phyloP scores from a whole-genome alignment of 2,329 filamentous ascomycete genomes.

The Westerdykella aurantiaca region DNA sequence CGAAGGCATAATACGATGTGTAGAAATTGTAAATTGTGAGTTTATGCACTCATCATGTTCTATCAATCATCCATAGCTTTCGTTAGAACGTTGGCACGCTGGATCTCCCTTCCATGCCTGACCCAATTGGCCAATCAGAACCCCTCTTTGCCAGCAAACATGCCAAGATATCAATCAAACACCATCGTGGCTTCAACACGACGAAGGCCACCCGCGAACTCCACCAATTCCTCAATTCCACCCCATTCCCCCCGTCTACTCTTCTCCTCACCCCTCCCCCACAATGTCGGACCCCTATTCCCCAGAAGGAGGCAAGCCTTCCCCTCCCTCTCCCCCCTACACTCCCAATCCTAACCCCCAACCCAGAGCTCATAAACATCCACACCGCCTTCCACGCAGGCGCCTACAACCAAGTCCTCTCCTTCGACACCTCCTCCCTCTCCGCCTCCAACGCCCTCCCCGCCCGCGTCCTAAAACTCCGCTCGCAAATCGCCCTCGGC shows the following conservation, averaged over 20 bases:
- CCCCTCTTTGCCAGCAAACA: slow-evolving; percentile 14
- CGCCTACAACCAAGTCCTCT: slow-evolving; percentile 79
- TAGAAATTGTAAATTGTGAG: too few relatives aligned
- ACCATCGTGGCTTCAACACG: slow-evolving; percentile 26
- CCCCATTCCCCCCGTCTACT: background rate
- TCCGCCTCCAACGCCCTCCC: slow-evolving; percentile 71
- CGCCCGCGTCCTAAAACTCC: slow-evolving; percentile 70
- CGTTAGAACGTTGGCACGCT: too few relatives aligned
- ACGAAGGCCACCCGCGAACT: slow-evolving; percentile 5
- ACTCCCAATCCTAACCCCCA: slow-evolving; percentile 10
- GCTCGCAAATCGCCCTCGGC: slow-evolving; percentile 76
- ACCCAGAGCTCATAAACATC: slow-evolving; percentile 59
- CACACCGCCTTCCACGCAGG: slow-evolving; percentile 65
- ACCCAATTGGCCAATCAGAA: slow-evolving; percentile 18
- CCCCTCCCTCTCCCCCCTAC: slow-evolving; percentile 1
- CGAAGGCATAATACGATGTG: too few relatives aligned
- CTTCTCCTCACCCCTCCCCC: background rate
- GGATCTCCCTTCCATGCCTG: background rate
- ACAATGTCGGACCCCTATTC: slow-evolving; percentile 58
- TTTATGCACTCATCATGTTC: too few relatives aligned
- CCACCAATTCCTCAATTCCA: slow-evolving; percentile 1
- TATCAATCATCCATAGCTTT: too few relatives aligned
- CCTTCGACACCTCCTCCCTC: slow-evolving; percentile 76
- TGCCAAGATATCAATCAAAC: slow-evolving; percentile 19
- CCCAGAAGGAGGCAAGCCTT: slow-evolving; percentile 52